A percentile compares a stretch with the other conserved stretches of the same genome.
Evolutionary conservation across 371 early-diverging fungal genomes (phyloP).

Genomic region (Blakeslea trispora): DNA sequence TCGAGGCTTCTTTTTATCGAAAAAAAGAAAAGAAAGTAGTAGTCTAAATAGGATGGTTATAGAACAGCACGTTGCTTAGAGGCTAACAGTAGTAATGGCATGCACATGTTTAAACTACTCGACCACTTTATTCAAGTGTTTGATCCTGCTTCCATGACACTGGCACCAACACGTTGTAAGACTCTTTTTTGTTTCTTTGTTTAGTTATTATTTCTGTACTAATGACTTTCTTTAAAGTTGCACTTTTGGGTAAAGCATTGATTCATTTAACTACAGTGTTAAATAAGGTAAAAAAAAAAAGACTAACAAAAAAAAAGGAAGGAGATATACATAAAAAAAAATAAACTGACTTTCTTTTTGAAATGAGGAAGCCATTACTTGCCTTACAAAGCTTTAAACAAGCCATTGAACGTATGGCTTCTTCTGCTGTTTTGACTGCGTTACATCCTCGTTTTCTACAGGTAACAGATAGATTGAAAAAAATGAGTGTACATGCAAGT

Average conservation of each 20-base stretch:
- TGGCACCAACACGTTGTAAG: slow-evolving; percentile 51
- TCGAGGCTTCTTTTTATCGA: background rate
- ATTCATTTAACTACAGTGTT: slow-evolving; percentile 39
- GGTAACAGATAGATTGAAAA: no score
- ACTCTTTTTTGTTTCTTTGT: no score
- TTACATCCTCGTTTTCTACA: slow-evolving; percentile 59
- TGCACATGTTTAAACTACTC: slow-evolving; percentile 34
- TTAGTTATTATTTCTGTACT: no score
- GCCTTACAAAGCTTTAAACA: slow-evolving; percentile 41
- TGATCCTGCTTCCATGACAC: slow-evolving; percentile 45
- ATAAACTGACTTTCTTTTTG: no score
- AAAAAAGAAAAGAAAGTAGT: no score
- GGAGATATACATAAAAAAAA: no score
- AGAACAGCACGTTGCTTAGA: slow-evolving; percentile 47
- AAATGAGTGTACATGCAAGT: no score
- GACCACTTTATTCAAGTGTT: slow-evolving; percentile 50
- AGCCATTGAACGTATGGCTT: slow-evolving; percentile 44
- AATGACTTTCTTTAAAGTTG: slow-evolving; percentile 24
- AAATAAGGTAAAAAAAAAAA: slow-evolving; percentile 34
- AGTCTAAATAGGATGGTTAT: background rate
- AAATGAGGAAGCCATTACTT: slow-evolving; percentile 51
- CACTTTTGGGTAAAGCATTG: slow-evolving; percentile 48
- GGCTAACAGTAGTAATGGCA: slow-evolving; percentile 26
- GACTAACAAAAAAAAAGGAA: no score
- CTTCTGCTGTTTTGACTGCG: slow-evolving; percentile 50